These are phyloP conservation scores for Asterochloris sp. DNA, from an alignment of 139 green algal genomes.

Conservation along the genomic window DNA sequence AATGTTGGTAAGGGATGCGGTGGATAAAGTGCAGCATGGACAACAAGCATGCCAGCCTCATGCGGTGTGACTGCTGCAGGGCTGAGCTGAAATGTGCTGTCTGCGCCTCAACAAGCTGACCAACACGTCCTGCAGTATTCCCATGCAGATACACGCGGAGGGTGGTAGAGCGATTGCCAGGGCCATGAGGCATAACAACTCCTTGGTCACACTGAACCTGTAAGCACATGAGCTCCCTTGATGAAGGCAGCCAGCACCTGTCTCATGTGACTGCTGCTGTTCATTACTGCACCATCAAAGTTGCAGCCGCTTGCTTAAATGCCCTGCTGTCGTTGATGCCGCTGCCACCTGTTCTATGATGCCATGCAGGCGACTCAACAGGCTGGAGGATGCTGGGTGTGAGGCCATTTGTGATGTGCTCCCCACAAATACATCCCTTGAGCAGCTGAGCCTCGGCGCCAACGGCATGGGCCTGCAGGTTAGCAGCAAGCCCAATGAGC, in stretches of 20 bases:
- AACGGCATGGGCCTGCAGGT: conserved; percentile 45
- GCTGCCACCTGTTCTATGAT: not conserved
- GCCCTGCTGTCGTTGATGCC: not conserved
- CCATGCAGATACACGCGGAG: conserved; percentile 61
- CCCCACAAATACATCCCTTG: conserved; percentile 32
- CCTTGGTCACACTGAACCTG: conserved; percentile 51
- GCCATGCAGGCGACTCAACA: conserved; percentile 50
- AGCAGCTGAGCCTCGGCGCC: conserved; percentile 57
- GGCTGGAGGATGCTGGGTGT: conserved; percentile 69
- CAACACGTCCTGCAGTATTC: not conserved
- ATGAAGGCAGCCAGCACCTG: not conserved
- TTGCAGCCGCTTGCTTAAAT: not conserved
- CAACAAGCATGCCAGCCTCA: no score
- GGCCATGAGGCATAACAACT: conserved; percentile 49
- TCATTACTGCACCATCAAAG: not conserved
- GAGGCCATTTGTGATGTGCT: conserved; percentile 36
- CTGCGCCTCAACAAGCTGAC: not conserved
- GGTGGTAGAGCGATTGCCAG: conserved; percentile 64
- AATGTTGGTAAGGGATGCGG: no score
- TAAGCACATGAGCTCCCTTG: conserved; percentile 3
- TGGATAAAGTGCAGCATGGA: no score
- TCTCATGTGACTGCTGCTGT: not conserved
- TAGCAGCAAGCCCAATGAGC: not conserved
- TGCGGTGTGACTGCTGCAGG: no score
- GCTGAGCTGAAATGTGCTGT: no score